These are phyloP conservation scores for Tuber melanosporum DNA, from an alignment of 495 filamentous ascomycete genomes.

Conservation along the genomic window DNA sequence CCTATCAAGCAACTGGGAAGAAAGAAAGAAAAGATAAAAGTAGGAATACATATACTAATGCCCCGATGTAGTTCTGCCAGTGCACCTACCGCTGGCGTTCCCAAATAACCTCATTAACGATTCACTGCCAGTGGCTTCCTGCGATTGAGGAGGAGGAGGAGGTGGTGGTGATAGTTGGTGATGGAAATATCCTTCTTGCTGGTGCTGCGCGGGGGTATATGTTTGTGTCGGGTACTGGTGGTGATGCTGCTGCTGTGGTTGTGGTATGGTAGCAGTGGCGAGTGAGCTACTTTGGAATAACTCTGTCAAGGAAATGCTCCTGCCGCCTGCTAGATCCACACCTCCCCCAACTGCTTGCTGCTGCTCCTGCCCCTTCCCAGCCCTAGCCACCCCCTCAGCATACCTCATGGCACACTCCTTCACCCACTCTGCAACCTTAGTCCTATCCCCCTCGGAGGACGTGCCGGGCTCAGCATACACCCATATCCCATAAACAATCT, in stretches of 20 bases:
- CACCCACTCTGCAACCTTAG: conserved; percentile 22
- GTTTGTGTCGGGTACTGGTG: conserved; percentile 17
- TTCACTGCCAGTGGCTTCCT: conserved; percentile 7
- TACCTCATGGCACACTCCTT: conserved; percentile 26
- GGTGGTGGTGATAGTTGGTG: conserved; percentile 12
- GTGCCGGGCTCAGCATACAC: conserved; percentile 26
- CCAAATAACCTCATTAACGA: conserved; percentile 29
- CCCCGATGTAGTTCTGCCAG: conserved; percentile 12
- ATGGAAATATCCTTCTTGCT: background rate
- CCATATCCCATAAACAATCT: conserved; percentile 34
- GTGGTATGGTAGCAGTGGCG: background rate
- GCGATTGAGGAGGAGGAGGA: conserved; percentile 12
- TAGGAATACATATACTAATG: background rate
- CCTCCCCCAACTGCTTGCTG: conserved; percentile 8
- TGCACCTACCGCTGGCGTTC: conserved; percentile 20
- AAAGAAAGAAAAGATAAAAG: background rate
- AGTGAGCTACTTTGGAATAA: conserved; percentile 24
- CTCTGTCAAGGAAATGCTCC: conserved; percentile 36
- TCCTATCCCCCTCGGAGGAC: conserved; percentile 28
- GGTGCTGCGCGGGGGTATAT: background rate
- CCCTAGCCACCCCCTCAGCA: conserved; percentile 6
- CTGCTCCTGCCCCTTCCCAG: background rate
- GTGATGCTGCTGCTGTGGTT: conserved; percentile 13
- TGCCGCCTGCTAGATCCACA: conserved; percentile 3
- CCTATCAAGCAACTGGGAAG: background rate